Evolutionary conservation across 768 basidiomycete species (phyloP).

Genomic region (Psilocybe azurescens): DNA sequence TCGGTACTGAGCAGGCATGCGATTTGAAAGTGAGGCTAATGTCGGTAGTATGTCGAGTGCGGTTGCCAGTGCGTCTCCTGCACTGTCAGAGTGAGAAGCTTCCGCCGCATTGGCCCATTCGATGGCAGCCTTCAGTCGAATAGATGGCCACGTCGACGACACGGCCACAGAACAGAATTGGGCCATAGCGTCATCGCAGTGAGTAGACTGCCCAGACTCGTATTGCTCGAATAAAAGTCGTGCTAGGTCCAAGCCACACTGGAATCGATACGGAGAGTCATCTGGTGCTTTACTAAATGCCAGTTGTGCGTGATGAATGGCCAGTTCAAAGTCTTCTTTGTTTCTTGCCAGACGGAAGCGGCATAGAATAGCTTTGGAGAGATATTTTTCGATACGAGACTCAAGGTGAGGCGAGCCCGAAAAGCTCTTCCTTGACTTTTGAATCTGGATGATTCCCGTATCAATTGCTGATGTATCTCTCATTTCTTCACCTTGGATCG

Average conservation of each 20-base stretch:
- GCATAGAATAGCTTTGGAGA: conserved; percentile 2
- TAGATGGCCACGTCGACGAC: conserved; percentile 8
- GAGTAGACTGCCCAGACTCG: not conserved
- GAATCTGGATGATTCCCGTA: not conserved
- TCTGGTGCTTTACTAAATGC: conserved; percentile 7
- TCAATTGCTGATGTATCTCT: not conserved
- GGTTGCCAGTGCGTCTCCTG: not conserved
- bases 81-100: not conserved
- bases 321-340: not conserved
- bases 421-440: conserved; percentile 3
- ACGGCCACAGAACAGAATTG: conserved; percentile 1
- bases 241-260: not conserved
- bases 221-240: not conserved
- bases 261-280: conserved; percentile 2
- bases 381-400: conserved; percentile 6
- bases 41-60: conserved; percentile 3
- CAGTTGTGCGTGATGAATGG: not conserved
- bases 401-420: conserved; percentile 3
- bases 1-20: conserved; percentile 1
- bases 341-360: not conserved
- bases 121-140: conserved; percentile 6
- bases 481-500: not conserved
- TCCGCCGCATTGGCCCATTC: conserved; percentile 8
- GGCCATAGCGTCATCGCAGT: not conserved
- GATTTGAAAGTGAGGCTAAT: conserved; percentile 1